Evolutionary conservation across 345 rosid species (phyloP).

Genomic region (Excoecaria agallocha): DNA sequence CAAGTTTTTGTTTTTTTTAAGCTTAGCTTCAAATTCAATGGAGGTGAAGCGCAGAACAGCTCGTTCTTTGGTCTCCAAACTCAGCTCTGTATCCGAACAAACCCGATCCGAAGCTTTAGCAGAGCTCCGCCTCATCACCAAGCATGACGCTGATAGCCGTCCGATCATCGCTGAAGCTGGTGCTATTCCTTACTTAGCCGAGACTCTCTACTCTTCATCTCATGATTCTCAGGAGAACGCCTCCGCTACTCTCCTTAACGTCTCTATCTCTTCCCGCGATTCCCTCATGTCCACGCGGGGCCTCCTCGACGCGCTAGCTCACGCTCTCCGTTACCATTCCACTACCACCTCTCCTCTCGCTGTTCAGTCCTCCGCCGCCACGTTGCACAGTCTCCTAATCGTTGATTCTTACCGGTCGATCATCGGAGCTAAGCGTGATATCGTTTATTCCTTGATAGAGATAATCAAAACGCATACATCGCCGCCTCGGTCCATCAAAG

Average conservation of each 20-base stretch:
- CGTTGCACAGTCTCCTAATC: constrained; percentile 68
- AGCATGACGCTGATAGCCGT: constrained; percentile 72
- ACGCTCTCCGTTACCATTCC: constrained; percentile 64
- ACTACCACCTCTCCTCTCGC: constrained; percentile 55
- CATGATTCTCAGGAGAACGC: constrained; percentile 74
- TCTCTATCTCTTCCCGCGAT: constrained; percentile 68
- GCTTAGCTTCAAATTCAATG: constrained; percentile 28
- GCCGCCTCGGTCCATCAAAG: constrained; percentile 72
- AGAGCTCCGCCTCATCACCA: constrained; percentile 74
- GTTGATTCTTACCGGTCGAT: constrained; percentile 76
- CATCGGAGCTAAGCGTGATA: constrained; percentile 84
- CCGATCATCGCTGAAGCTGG: constrained; percentile 66
- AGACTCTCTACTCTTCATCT: constrained; percentile 69
- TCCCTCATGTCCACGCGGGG: constrained; percentile 80
- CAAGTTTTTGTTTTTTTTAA: not conserved
- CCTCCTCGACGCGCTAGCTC: constrained; percentile 82
- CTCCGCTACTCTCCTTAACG: constrained; percentile 76
- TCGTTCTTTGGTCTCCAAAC: constrained; percentile 56
- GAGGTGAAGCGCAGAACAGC: constrained; percentile 70
- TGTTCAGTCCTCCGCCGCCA: constrained; percentile 82
- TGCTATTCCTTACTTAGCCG: constrained; percentile 77
- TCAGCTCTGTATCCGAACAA: constrained; percentile 76
- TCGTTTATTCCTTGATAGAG: constrained; percentile 66
- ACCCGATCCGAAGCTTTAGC: constrained; percentile 66
- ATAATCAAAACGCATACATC: constrained; percentile 49